phyloP scores from a whole-genome alignment of 495 filamentous ascomycete genomes.

The Aspergillus kassunensis region DNA sequence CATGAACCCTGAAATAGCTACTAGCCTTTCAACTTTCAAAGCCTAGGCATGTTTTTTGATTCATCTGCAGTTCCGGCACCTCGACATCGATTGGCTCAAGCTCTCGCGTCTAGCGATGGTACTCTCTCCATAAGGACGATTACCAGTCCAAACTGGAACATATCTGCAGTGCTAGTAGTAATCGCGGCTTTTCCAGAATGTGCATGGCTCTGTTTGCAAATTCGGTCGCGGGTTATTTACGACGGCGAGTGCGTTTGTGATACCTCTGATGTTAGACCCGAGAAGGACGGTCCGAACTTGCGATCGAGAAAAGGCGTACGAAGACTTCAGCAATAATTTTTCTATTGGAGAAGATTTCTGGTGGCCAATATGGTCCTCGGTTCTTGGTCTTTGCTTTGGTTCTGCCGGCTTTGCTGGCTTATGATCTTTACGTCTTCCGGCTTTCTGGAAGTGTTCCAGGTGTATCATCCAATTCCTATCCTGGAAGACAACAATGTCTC shows the following conservation, averaged over 20 bases:
- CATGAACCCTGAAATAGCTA: too few species aligned
- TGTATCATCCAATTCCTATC: conserved; percentile 59
- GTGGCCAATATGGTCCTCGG: conserved; percentile 3
- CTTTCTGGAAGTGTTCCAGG: conserved; percentile 59
- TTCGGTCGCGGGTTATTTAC: neutral
- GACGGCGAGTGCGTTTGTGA: neutral
- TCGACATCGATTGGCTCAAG: neutral
- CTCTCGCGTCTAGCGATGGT: neutral
- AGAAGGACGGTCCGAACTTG: neutral
- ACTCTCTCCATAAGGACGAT: neutral
- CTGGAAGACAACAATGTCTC: conserved; percentile 34
- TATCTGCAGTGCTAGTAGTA: neutral
- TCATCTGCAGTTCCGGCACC: neutral
- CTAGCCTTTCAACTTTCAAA: too few species aligned
- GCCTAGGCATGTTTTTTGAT: neutral
- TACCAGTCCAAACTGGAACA: neutral
- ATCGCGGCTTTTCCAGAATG: neutral
- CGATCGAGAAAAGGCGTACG: neutral
- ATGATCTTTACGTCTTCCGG: conserved; percentile 13
- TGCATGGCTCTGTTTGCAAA: neutral
- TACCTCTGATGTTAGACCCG: neutral
- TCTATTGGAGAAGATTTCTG: neutral
- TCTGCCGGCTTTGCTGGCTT: neutral
- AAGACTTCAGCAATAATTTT: neutral
- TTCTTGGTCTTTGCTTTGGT: conserved; percentile 2